A percentile compares a stretch with the other conserved stretches of the same genome.
These are phyloP conservation scores for Zhuliangozyma blackwelliae DNA, from an alignment of 1,139 yeast species.

Conservation along the genomic window DNA sequence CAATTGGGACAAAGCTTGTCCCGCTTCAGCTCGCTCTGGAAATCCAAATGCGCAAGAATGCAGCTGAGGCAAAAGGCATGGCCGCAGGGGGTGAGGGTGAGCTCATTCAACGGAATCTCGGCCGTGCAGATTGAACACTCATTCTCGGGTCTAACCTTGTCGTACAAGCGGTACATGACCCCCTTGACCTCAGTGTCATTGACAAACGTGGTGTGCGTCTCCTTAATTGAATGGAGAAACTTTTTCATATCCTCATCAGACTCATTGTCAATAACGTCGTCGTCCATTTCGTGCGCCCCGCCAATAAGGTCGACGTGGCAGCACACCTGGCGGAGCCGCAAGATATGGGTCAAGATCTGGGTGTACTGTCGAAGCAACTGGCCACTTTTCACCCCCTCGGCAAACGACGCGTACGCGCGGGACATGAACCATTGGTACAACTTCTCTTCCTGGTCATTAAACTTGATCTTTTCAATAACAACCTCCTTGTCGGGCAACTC, in stretches of 20 bases:
- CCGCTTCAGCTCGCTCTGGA: constrained; percentile 28
- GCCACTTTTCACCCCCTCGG: constrained; percentile 61
- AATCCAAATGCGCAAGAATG: constrained; percentile 64
- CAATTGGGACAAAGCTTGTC: constrained; percentile 60
- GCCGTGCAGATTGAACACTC: constrained; percentile 88
- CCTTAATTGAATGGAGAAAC: constrained; percentile 14
- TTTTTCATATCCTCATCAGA: constrained; percentile 11
- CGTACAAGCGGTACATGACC: constrained; percentile 23
- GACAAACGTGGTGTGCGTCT: constrained; percentile 22
- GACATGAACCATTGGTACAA: constrained; percentile 69
- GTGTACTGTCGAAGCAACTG: constrained; percentile 71
- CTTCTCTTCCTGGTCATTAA: constrained; percentile 61
- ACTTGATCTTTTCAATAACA: constrained; percentile 58
- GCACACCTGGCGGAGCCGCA: constrained; percentile 82
- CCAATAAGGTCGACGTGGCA: constrained; percentile 73
- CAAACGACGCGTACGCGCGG: constrained; percentile 65
- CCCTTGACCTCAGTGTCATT: constrained; percentile 29
- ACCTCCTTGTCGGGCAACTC: constrained; percentile 75
- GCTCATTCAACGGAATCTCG: constrained; percentile 52
- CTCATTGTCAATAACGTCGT: constrained; percentile 21
- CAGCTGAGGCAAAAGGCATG: constrained; percentile 78
- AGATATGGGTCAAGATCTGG: constrained; percentile 75
- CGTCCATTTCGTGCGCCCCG: constrained; percentile 35
- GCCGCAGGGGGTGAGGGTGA: constrained; percentile 72
- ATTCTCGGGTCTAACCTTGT: constrained; percentile 34